These are phyloP conservation scores for Salix viminalis DNA, from an alignment of 345 rosid genomes.

Conservation along the genomic window DNA sequence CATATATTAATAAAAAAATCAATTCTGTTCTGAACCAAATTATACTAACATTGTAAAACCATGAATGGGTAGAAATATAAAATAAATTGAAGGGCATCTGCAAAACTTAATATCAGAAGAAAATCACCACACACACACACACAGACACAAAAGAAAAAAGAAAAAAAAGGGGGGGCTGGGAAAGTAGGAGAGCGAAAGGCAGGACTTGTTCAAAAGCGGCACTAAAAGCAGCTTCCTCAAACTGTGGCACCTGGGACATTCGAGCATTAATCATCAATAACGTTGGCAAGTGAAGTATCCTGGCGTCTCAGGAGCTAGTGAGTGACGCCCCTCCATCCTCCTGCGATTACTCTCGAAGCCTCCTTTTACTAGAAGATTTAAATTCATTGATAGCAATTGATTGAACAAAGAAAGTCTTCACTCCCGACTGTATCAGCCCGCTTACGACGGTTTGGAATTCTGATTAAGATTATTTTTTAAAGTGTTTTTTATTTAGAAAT, in stretches of 20 bases:
- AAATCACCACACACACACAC: neutral
- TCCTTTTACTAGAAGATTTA: too few species aligned
- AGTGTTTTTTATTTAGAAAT: too few species aligned
- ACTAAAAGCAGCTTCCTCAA: constrained; percentile 83
- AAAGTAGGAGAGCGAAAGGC: constrained; percentile 1
- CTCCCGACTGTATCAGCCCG: neutral
- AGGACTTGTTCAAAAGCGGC: constrained; percentile 60
- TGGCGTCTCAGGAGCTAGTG: neutral
- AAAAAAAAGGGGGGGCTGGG: neutral
- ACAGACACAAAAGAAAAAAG: too few species aligned
- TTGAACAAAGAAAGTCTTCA: neutral
- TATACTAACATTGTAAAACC: neutral
- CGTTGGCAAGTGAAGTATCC: neutral
- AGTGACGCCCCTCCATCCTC: neutral
- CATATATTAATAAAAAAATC: too few species aligned
- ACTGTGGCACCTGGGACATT: constrained; percentile 69
- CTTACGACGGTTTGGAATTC: too few species aligned
- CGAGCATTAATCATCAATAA: constrained; percentile 11
- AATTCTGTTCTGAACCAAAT: too few species aligned
- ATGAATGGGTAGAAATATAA: neutral
- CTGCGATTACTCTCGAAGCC: neutral
- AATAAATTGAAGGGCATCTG: neutral
- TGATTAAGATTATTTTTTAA: too few species aligned
- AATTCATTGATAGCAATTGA: too few species aligned
- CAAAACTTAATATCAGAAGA: neutral